phyloP scores from a whole-genome alignment of 23 red algal genomes.

The Rhodosorus marinus region DNA sequence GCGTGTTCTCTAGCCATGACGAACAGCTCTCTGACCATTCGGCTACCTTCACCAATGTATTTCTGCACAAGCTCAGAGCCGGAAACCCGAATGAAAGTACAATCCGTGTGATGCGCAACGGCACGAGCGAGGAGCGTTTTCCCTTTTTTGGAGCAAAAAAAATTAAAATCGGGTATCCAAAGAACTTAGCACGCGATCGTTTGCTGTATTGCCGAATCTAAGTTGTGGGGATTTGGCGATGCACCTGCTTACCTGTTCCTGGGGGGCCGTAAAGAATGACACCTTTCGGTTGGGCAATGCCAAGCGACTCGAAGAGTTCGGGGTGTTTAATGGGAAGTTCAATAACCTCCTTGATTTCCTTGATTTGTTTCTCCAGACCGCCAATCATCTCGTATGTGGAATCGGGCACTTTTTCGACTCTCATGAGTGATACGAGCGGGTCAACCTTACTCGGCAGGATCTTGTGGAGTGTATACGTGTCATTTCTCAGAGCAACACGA shows the following conservation, averaged over 20 bases:
- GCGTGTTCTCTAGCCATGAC: constrained; percentile 55
- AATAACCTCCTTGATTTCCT: constrained; percentile 93
- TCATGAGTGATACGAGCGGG: constrained; percentile 82
- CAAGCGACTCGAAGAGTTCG: constrained; percentile 90
- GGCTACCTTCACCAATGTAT: constrained; percentile 47
- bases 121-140: constrained; percentile 48
- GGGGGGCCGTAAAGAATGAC: constrained; percentile 54
- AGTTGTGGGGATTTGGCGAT: too few relatives aligned
- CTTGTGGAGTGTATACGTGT: constrained; percentile 89
- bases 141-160: too few relatives aligned
- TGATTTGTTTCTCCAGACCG: constrained; percentile 88
- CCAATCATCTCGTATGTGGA: constrained; percentile 99
- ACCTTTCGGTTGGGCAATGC: constrained; percentile 76
- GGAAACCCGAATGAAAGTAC: constrained; percentile 48
- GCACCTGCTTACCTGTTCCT: too few relatives aligned
- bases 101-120: constrained; percentile 49
- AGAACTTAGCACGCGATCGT: too few relatives aligned
- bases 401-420: constrained; percentile 96
- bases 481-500: constrained; percentile 78
- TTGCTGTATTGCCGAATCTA: too few relatives aligned
- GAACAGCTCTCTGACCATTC: constrained; percentile 45
- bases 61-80: constrained; percentile 52
- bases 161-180: too few relatives aligned
- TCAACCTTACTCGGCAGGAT: constrained; percentile 90
- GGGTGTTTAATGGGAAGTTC: constrained; percentile 92